Evolutionary conservation across 1,284 basidiomycete species (phyloP), one percentile per base, ranked within the genome.

Genomic region (Sporisorium graminicola): DNA sequence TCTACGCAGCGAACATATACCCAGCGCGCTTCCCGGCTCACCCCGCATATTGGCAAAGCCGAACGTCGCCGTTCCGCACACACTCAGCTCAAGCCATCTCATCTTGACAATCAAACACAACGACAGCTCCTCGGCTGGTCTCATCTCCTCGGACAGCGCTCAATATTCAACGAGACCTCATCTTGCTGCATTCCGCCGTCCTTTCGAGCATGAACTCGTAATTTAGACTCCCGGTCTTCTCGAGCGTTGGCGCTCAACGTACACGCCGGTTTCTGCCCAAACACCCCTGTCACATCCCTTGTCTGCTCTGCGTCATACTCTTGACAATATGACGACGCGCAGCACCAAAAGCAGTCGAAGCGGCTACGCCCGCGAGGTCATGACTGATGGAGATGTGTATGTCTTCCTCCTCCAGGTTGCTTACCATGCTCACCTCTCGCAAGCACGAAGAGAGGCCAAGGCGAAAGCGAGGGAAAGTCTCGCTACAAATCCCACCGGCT

Each of bases 351-450:
- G 79, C 74, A 69, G 51, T 13, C 58, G 59, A 20, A 73, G 71
- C 59, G 65, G 54, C 29, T 63, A 66, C 26, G 71, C 53, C 14
- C 56, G 57, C 59, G 63, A 71, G 16, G 57, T 57, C 46, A 77
- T 84, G 65, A 80, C 82, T 8, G 83, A 84, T 44, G 82, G 82
- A 46, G 83, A 84, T 24, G 81, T 83, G 51, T 84, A 84, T 50
- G 81, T 82, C 37, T 84, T 78, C 43, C 67, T 83, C 14, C 75
- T 84, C 12, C 83, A 84, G 59, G 75, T 78, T 4, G 80, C 82
- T 31, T 81, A 78, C 40, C 72, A 80, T 55, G 70, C 65, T 6
- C 63, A 80, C 31, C 67, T 77, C 13, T 20, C 64, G 1, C 58
- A 61, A 33, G 16, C 60, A 2, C 65, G 70, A 31, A 65, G 50